Base-by-base conservation (phyloP, 768 basidiomycete genomes). In the Suillus weaverae region DNA sequence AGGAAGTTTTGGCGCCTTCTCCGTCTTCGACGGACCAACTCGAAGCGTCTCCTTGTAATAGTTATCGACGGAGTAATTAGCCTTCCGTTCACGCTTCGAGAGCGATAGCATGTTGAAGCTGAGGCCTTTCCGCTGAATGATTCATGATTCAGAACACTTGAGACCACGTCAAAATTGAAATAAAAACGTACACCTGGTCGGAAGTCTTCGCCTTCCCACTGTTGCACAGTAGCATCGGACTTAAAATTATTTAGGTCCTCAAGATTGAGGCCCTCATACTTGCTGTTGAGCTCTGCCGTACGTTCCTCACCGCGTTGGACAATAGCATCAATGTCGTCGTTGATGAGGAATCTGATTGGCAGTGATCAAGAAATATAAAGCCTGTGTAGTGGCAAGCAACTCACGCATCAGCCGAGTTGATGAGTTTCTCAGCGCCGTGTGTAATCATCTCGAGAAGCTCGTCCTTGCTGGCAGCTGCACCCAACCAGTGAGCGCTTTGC, bases 231-330 rank as follows among this genome's bases (percentile, higher is more conserved):
- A 33, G 89, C 90, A 69, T 98, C 95, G 9, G 93, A 89, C 78
- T 97, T 97, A 86, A 99, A 99, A 80, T 94, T 98, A 74, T 91
- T 96, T 39, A 99, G 81, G 70, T 97, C 96, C 72, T 99, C 97
- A 53, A 99, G 84, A 70, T 94, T 95, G 61, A 99, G 84, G 2
- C 87, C 89, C 70, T 95, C 95, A 71, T 97, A 99, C 77, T 97
- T 97, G 79, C 83, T 89, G 71, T 89, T 95, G 63, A 99, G 81
- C 78, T 94, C 90, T 0, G 83, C 82, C 0, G 97, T 99, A 39
- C 95, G 89, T 68, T 94, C 89, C 77, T 99, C 95, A 32, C 97
- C 97, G 13, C 89, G 86, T 3, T 85, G 83, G 68, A 99, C 98
- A 78, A 99, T 96, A 4, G 82, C 93, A 51, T 99, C 97, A 63